A percentile compares a stretch with the other conserved stretches of the same genome.
Evolutionary conservation across 164 flowering plant genomes (phyloP).

Genomic region (Stephania yunnanensis): DNA sequence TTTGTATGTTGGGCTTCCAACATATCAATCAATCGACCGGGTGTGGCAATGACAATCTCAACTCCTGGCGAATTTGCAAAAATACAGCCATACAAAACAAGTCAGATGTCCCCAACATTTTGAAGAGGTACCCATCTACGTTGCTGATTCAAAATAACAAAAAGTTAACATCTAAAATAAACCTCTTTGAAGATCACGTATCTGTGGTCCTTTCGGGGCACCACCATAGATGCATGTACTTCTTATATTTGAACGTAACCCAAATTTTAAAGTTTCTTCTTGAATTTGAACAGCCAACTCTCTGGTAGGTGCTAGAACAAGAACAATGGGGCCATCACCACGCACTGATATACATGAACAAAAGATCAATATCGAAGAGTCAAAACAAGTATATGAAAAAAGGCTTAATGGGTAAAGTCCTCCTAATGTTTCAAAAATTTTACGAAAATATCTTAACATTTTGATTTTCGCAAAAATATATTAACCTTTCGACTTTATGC

Average conservation of each 20-base stretch:
- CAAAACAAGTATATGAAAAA: not conserved
- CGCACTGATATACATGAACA: conserved; percentile 27
- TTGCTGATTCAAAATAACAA: not conserved
- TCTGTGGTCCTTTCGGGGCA: conserved; percentile 97
- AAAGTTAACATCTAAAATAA: not conserved
- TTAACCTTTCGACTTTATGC: no score
- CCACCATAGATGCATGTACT: conserved; percentile 94
- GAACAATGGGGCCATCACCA: conserved; percentile 88
- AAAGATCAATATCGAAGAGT: not conserved
- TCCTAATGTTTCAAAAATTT: no score
- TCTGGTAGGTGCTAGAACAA: conserved; percentile 89
- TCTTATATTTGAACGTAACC: conserved; percentile 52
- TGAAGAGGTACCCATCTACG: not conserved
- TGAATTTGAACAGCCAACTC: conserved; percentile 97
- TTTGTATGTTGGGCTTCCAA: conserved; percentile 85
- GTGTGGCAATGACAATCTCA: conserved; percentile 94
- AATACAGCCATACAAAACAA: conserved; percentile 5
- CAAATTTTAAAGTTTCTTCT: conserved; percentile 77
- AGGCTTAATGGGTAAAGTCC: no score
- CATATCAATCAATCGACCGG: conserved; percentile 95
- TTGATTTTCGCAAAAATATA: no score
- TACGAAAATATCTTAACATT: no score
- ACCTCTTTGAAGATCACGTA: conserved; percentile 93
- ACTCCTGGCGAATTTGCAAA: conserved; percentile 50
- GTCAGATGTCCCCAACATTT: not conserved